Evolutionary conservation across 2,329 filamentous ascomycete genomes (phyloP), one percentile per base, ranked within the genome.

Genomic region (Elsinoe necatrix): DNA sequence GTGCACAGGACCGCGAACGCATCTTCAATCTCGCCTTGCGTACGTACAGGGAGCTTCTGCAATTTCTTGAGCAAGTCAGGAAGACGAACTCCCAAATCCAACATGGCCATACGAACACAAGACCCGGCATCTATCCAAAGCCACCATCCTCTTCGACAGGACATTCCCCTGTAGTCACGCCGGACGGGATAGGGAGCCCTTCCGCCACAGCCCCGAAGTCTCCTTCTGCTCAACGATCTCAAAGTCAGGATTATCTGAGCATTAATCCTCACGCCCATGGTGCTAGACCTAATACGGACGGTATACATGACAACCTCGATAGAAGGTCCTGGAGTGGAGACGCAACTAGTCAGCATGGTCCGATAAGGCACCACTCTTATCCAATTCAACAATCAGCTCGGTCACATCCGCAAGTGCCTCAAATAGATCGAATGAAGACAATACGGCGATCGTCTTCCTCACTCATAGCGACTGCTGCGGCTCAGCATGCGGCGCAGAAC

Each of bases 111-210:
- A 71, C 71, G 21, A 64, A 64, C 72, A 21, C 63, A 73, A 42
- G 80, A 62, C 80, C 80, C 2, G 77, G 75, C 58, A 82, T 84
- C 52, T 84, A 80, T 57, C 81, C 81, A 0, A 82, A 79, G 62
- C 81, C 81, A 27, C 81, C 81, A 16, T 35, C 41, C 23, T 54
- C 56, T 21, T 54, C 48, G 18, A 58, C 27, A 14, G 48, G 56
- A 11, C 34, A 54, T 37, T 45, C 57, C 41, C 34, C 57, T 9
- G 35, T 55, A 12, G 25, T 58, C 16, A 37, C 48, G 21, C 48
- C 48, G 2, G 48, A 52, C 16, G 21, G 6, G 20, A 23, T 18
- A 25, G 20, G 9, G 9, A 45, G 8, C 3, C 21, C 21, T n/a
- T 45, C 41, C 8, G n/a, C 48, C 11, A 35, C 27, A 11, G 14